Conservation (phyloP, 495 filamentous ascomycete species). For the Aspergillus saccharolyticus region DNA sequence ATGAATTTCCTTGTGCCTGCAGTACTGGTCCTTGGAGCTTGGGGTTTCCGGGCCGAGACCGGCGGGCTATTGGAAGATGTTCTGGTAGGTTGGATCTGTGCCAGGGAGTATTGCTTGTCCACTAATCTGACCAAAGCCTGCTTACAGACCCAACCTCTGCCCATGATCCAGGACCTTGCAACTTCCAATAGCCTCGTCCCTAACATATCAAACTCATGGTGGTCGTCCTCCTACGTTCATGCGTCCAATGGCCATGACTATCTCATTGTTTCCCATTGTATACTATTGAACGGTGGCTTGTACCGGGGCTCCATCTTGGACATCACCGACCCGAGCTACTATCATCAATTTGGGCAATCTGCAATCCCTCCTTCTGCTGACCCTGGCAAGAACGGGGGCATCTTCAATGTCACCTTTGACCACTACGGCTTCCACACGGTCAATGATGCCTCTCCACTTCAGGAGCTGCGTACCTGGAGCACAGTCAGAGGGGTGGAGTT, state of each 20-base stretch:
- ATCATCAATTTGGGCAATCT: background rate
- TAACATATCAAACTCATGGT: conserved; percentile 5
- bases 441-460: background rate
- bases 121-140: too few species aligned
- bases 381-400: background rate
- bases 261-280: conserved; percentile 1
- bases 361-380: background rate
- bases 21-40: too few species aligned
- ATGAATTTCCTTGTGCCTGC: too few species aligned
- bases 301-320: conserved; percentile 3
- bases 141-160: background rate
- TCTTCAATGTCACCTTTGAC: background rate
- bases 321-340: background rate
- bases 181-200: background rate
- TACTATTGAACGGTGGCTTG: background rate
- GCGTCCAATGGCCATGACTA: background rate
- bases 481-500: background rate
- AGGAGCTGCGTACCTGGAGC: background rate
- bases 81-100: too few species aligned
- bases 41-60: too few species aligned
- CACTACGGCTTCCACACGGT: background rate
- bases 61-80: too few species aligned
- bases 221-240: conserved; percentile 5
- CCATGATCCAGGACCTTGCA: background rate
- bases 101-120: too few species aligned